phyloP scores from a whole-genome alignment of 1,139 yeast species.

The Yamadazyma trypodendri region DNA sequence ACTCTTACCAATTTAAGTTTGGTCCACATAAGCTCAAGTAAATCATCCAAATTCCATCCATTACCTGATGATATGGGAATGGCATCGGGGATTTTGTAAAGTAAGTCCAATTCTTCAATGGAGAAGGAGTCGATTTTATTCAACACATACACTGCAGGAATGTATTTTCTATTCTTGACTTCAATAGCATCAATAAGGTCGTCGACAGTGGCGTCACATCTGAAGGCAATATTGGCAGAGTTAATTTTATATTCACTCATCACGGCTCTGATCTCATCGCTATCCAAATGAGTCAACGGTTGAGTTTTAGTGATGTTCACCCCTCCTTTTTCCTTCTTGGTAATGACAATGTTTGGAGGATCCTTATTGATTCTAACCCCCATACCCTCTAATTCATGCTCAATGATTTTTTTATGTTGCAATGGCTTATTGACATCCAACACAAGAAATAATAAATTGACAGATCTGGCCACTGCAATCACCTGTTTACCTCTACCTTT shows the following conservation, averaged over 20 bases:
- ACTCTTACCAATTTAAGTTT: constrained; percentile 87
- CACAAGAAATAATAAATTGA: constrained; percentile 87
- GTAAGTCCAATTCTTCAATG: constrained; percentile 83
- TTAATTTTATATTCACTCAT: constrained; percentile 93
- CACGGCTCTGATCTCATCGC: constrained; percentile 92
- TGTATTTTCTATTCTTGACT: constrained; percentile 83
- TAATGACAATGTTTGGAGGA: constrained; percentile 89
- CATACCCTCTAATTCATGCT: constrained; percentile 93
- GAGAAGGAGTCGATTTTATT: constrained; percentile 96
- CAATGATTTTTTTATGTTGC: constrained; percentile 90
- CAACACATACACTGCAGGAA: constrained; percentile 91
- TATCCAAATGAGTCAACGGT: constrained; percentile 85
- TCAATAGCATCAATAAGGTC: constrained; percentile 94
- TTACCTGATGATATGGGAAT: constrained; percentile 94
- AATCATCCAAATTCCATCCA: constrained; percentile 96
- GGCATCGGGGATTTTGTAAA: constrained; percentile 92
- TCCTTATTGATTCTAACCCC: constrained; percentile 90
- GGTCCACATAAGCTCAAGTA: constrained; percentile 93
- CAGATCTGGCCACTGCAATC: constrained; percentile 96
- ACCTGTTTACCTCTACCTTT: constrained; percentile 99
- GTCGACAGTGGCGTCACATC: constrained; percentile 97
- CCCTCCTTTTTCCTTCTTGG: constrained; percentile 95
- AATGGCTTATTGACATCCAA: constrained; percentile 95
- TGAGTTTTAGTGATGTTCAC: constrained; percentile 90
- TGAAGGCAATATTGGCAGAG: constrained; percentile 93